Base-by-base conservation (phyloP, 2,329 filamentous ascomycete species). In the Pyrenophora graminea region DNA sequence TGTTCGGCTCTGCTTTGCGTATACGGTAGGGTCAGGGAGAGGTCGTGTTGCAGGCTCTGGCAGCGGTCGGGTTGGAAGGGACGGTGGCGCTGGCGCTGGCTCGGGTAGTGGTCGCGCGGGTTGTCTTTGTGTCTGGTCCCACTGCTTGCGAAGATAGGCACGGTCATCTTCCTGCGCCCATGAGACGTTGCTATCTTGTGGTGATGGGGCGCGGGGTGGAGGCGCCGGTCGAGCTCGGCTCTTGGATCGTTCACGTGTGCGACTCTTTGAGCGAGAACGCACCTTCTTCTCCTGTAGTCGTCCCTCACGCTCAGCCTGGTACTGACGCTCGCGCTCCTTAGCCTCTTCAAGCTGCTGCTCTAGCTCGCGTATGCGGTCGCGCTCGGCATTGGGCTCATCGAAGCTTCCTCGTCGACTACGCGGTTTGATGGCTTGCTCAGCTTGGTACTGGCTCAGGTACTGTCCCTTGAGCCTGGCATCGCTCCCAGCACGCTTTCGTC, bases 391-490 rank as follows among this genome's bases (percentile, higher is more conserved):
- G 53, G 74, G 81, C 46, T 79, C 77, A 51, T 74, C 69, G 62
- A 64, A 62, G 67, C 79, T 66, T 61, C 67, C 69, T 44, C 61
- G 70, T 36, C 63, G 70, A 48, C 71, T 74, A 32, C 66, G 67
- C 7, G 72, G 61, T 23, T 67, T 68, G 42, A 59, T 63, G 7
- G 66, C 72, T 68, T 89, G 85, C 60, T 90, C 86, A 17, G 87
- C 85, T 70, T 90, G 88, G 69, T 96, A 96, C 68, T 96, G 89
- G 67, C 89, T 93, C 43, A 96, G 81, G 63, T 87, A 92, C 68
- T 96, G 91, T 2, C 91, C 91, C 53, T 86, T 87, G 18, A 96
- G 79, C 55, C 86, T 84, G 32, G 81, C 80, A 62, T 91, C 86
- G 64, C 83, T 87, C 55, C 77, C 78, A 19, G 78, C 80, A 54